phyloP scores from a whole-genome alignment of 2,329 filamentous ascomycete species.

The Curvularia eragrostidis region DNA sequence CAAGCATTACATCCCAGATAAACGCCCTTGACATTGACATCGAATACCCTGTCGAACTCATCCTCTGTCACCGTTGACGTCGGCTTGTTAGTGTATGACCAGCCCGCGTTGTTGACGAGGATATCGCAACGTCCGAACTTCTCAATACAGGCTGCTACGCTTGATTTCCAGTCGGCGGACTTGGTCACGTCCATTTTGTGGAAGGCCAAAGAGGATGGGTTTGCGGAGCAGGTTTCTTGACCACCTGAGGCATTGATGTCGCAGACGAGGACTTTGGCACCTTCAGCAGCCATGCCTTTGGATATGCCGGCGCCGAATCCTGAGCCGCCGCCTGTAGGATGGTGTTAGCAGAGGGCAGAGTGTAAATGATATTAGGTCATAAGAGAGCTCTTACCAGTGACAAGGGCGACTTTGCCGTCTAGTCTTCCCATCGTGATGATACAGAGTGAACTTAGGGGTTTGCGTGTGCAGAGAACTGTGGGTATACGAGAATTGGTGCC shows the following conservation, averaged over 20 bases:
- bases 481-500: background rate
- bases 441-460: background rate
- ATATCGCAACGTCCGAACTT: conserved; percentile 66
- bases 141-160: conserved; percentile 60
- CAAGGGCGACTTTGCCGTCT: conserved; percentile 63
- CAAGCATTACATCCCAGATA: conserved; percentile 67
- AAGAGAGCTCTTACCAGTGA: conserved; percentile 55
- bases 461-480: background rate
- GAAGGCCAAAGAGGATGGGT: conserved; percentile 43
- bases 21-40: conserved; percentile 72
- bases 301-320: conserved; percentile 71
- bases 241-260: conserved; percentile 65
- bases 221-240: conserved; percentile 56
- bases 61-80: conserved; percentile 68
- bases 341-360: conserved; percentile 9
- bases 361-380: conserved; percentile 4
- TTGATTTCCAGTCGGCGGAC: conserved; percentile 58
- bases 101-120: conserved; percentile 67
- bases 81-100: conserved; percentile 61
- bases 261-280: conserved; percentile 66
- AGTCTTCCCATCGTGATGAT: conserved; percentile 51
- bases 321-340: conserved; percentile 60
- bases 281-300: conserved; percentile 65
- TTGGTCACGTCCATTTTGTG: conserved; percentile 61
- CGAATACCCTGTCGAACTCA: conserved; percentile 71